Evolutionary conservation across 2,329 filamentous ascomycete genomes (phyloP).

Genomic region (Stenocarpella maydis): DNA sequence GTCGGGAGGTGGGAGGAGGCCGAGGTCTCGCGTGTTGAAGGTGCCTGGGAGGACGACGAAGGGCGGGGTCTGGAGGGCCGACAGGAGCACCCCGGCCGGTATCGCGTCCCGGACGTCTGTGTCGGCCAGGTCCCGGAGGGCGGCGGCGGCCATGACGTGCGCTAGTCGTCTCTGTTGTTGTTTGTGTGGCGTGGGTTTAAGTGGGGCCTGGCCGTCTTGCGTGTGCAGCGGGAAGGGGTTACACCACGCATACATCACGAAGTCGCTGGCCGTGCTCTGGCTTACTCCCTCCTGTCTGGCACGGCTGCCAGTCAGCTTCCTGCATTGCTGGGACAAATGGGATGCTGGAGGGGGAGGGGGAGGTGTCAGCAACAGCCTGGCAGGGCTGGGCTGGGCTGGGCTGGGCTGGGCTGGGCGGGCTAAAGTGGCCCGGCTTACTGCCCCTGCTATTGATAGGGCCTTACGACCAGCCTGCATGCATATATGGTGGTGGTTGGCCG

Average conservation of each 20-base stretch:
- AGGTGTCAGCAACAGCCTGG: not conserved
- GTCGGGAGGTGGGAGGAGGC: slow-evolving; percentile 47
- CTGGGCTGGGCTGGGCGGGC: no score
- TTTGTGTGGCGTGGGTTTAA: not conserved
- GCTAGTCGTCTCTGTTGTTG: not conserved
- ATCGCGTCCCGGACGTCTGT: slow-evolving; percentile 53
- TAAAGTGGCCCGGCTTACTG: no score
- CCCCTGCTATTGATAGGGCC: no score
- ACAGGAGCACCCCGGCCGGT: slow-evolving; percentile 45
- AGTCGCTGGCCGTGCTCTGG: not conserved
- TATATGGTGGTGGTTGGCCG: not conserved
- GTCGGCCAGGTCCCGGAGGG: slow-evolving; percentile 50
- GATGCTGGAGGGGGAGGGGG: not conserved
- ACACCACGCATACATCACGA: not conserved
- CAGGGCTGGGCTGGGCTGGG: not conserved
- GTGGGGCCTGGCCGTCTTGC: not conserved
- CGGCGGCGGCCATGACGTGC: slow-evolving; percentile 35
- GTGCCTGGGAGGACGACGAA: slow-evolving; percentile 57
- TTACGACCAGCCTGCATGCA: no score
- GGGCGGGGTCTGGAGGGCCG: slow-evolving; percentile 51
- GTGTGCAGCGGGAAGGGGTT: not conserved
- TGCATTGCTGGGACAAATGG: not conserved
- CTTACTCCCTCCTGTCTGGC: not conserved
- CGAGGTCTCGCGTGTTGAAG: slow-evolving; percentile 62
- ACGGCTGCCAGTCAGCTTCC: not conserved